These are phyloP conservation scores for Colletotrichum tabaci DNA, from an alignment of 2,329 filamentous ascomycete species.

Conservation along the genomic window DNA sequence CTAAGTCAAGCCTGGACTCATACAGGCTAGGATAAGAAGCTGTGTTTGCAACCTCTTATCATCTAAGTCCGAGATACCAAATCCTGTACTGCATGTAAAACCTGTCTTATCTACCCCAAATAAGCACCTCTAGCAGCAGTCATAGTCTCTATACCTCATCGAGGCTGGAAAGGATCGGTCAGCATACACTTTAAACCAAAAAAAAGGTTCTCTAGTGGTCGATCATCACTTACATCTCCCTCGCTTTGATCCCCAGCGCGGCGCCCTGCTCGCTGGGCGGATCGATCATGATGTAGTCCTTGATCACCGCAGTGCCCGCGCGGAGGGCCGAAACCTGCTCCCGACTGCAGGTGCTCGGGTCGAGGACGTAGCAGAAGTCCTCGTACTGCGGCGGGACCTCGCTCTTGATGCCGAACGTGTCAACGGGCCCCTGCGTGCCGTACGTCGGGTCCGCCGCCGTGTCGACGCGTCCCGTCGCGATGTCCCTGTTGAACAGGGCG, in stretches of 20 bases:
- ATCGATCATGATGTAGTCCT: conserved; percentile 46
- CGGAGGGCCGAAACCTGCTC: conserved; percentile 67
- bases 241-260: neutral
- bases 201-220: neutral
- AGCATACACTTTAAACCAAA: neutral
- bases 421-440: conserved; percentile 43
- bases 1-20: no score
- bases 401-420: conserved; percentile 43
- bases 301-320: conserved; percentile 66
- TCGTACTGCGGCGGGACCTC: conserved; percentile 44
- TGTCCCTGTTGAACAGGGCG: conserved; percentile 49
- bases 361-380: conserved; percentile 47
- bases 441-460: conserved; percentile 41
- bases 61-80: no score
- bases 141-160: neutral
- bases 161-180: neutral
- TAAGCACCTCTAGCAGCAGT: no score
- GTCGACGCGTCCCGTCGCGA: conserved; percentile 45
- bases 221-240: conserved; percentile 18
- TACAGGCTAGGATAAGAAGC: no score
- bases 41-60: no score
- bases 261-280: conserved; percentile 9
- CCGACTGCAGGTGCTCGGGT: conserved; percentile 52
- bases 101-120: neutral
- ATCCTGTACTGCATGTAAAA: neutral